Evolutionary conservation across 2,329 filamentous ascomycete genomes (phyloP).

Genomic region (Drechslerella coelobrocha): DNA sequence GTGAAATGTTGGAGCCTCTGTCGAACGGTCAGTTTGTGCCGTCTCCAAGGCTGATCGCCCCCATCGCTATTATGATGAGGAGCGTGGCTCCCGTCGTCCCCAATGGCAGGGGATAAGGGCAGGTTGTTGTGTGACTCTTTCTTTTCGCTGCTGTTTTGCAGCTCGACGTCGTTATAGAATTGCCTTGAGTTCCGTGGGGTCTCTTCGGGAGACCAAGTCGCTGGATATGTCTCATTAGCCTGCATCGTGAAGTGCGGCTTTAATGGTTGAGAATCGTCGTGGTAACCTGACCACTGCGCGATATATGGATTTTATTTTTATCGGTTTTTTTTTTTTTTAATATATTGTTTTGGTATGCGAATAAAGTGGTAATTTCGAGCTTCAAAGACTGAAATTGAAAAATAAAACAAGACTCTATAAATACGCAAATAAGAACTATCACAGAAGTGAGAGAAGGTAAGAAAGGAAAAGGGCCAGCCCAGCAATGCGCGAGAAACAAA

Average conservation of each 20-base stretch:
- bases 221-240: conserved; percentile 25
- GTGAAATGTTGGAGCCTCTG: conserved; percentile 67
- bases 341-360: not conserved
- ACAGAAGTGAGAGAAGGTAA: conserved; percentile 9
- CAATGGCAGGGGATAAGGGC: not conserved
- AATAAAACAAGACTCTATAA: not conserved
- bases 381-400: not conserved
- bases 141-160: conserved; percentile 12
- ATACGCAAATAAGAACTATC: conserved; percentile 1
- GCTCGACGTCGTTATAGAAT: conserved; percentile 27
- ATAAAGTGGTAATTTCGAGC: not conserved
- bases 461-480: conserved; percentile 41
- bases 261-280: not conserved
- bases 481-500: not conserved
- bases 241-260: conserved; percentile 26
- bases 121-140: conserved; percentile 3
- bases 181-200: conserved; percentile 48
- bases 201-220: conserved; percentile 37
- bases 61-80: not conserved
- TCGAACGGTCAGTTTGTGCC: conserved; percentile 56
- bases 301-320: too few species aligned
- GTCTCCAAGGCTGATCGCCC: conserved; percentile 33
- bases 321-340: too few species aligned
- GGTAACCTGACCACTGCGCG: conserved; percentile 31
- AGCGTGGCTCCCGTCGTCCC: not conserved